phyloP scores from a whole-genome alignment of 1,284 basidiomycete genomes.

The Ustilago esculenta region DNA sequence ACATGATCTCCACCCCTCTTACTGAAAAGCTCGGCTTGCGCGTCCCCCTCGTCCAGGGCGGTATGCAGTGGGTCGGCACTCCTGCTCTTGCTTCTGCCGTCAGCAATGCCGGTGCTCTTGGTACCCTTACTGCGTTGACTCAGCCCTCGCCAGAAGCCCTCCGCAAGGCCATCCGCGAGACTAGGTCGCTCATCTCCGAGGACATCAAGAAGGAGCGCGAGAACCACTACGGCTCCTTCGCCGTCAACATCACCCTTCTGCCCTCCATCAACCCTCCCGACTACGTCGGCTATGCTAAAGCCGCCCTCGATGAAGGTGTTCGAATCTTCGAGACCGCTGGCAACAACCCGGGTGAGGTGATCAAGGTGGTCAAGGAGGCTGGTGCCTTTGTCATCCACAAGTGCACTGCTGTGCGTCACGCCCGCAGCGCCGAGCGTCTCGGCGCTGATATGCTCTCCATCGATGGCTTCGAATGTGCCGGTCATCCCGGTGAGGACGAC shows the following conservation, averaged over 20 bases:
- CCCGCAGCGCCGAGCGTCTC: slow-evolving; percentile 77
- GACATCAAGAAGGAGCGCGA: slow-evolving; percentile 47
- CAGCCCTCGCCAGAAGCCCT: slow-evolving; percentile 86
- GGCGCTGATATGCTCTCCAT: slow-evolving; percentile 80
- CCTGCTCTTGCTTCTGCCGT: slow-evolving; percentile 81
- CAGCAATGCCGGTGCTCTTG: slow-evolving; percentile 85
- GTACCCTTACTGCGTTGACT: slow-evolving; percentile 85
- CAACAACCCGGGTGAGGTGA: slow-evolving; percentile 82
- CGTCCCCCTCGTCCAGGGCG: slow-evolving; percentile 64
- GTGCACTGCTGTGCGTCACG: slow-evolving; percentile 76
- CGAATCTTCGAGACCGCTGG: slow-evolving; percentile 92
- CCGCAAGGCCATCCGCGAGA: slow-evolving; percentile 84
- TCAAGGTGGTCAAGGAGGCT: slow-evolving; percentile 81
- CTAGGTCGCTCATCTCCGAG: slow-evolving; percentile 67
- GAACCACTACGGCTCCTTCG: slow-evolving; percentile 68
- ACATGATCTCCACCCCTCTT: slow-evolving; percentile 64
- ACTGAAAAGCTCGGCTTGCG: slow-evolving; percentile 67
- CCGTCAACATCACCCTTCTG: slow-evolving; percentile 90
- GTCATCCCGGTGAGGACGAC: slow-evolving; percentile 94
- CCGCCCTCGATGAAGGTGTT: slow-evolving; percentile 87
- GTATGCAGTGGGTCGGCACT: slow-evolving; percentile 76
- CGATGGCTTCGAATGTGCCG: slow-evolving; percentile 75
- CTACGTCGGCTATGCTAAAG: slow-evolving; percentile 83
- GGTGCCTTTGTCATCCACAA: slow-evolving; percentile 85
- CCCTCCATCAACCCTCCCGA: slow-evolving; percentile 91